Evolutionary conservation across 1,284 basidiomycete genomes (phyloP).

Genomic region (Athelia psychrophila): DNA sequence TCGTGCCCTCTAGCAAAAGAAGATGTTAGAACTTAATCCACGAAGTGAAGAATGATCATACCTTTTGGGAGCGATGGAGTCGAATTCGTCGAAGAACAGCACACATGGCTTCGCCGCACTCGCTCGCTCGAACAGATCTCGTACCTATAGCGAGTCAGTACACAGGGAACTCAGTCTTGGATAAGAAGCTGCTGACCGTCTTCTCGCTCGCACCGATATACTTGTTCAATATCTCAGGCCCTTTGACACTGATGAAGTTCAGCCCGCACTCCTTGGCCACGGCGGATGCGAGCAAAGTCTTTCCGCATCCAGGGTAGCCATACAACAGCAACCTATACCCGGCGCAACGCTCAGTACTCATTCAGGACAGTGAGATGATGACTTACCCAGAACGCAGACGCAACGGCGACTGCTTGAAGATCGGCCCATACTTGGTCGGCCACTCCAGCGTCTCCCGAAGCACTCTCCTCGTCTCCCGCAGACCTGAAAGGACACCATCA

Average conservation of each 20-base stretch:
- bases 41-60: slow-evolving; percentile 23
- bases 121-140: slow-evolving; percentile 95
- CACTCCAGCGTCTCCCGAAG: slow-evolving; percentile 96
- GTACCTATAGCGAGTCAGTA: slow-evolving; percentile 48
- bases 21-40: no score
- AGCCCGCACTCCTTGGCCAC: slow-evolving; percentile 97
- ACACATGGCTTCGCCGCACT: slow-evolving; percentile 97
- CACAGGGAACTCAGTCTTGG: background rate
- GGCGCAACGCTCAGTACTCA: slow-evolving; percentile 3
- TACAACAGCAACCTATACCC: slow-evolving; percentile 78
- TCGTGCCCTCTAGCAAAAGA: slow-evolving; percentile 84
- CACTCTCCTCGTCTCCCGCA: slow-evolving; percentile 75
- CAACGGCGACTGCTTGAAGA: slow-evolving; percentile 92
- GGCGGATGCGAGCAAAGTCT: slow-evolving; percentile 94
- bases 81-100: slow-evolving; percentile 99
- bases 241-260: slow-evolving; percentile 98
- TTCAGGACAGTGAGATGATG: no score
- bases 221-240: slow-evolving; percentile 97
- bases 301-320: slow-evolving; percentile 97
- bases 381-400: slow-evolving; percentile 89
- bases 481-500: slow-evolving; percentile 44
- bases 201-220: slow-evolving; percentile 99
- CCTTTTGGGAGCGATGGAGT: slow-evolving; percentile 97
- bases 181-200: slow-evolving; percentile 51
- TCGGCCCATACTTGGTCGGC: slow-evolving; percentile 97